A percentile compares a stretch with the other conserved stretches of the same genome.
These are phyloP conservation scores for Cladophialophora yegresii DNA, from an alignment of 2,329 filamentous ascomycete species.

Conservation along the genomic window DNA sequence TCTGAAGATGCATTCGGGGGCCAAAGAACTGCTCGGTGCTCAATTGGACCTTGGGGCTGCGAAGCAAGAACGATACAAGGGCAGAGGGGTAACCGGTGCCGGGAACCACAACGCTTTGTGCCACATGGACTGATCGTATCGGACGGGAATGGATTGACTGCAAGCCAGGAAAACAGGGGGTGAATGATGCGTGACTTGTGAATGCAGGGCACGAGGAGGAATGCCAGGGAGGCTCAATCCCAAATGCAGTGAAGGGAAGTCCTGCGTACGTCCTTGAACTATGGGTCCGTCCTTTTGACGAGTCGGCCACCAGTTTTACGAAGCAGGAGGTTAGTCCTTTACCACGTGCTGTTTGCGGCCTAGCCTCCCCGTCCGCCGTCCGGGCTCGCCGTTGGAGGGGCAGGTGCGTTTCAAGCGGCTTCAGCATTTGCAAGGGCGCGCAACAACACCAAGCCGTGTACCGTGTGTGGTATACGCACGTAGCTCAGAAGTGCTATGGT, in stretches of 20 bases:
- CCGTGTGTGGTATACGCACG: too few species aligned
- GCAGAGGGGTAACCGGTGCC: neutral
- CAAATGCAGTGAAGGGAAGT: neutral
- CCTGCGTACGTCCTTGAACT: neutral
- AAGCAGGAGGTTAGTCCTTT: neutral
- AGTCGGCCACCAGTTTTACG: constrained; percentile 12
- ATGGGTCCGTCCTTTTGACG: constrained; percentile 12
- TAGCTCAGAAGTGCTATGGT: neutral
- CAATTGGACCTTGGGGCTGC: neutral
- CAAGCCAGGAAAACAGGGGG: neutral
- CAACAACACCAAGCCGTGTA: neutral
- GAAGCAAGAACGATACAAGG: neutral
- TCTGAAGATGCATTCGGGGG: neutral
- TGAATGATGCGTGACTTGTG: neutral
- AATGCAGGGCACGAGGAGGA: neutral
- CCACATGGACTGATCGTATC: neutral
- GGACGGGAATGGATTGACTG: neutral
- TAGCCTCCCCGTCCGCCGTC: neutral
- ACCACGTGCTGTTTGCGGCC: neutral
- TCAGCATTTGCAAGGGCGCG: neutral
- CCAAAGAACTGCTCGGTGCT: too few species aligned
- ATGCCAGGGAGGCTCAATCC: neutral
- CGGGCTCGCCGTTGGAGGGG: neutral
- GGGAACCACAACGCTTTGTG: neutral
- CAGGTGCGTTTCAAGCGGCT: neutral